phyloP scores from a whole-genome alignment of 371 early-diverging fungal genomes.

The Polyrhizophydium stewartii region DNA sequence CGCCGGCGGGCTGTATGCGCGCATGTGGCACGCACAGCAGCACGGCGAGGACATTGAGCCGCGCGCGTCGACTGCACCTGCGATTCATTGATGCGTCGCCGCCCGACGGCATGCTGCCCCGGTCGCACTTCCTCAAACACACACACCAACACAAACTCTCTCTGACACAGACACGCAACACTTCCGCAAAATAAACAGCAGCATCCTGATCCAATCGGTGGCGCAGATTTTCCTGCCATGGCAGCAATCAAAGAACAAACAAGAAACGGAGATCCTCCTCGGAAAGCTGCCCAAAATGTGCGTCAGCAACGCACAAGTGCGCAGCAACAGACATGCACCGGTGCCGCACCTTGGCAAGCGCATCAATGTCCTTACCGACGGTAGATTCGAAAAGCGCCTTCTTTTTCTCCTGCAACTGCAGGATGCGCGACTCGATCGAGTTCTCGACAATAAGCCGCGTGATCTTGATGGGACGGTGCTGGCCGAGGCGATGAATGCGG shows the following conservation, averaged over 20 bases:
- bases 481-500: conserved; percentile 89
- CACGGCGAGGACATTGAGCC: not conserved
- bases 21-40: conserved; percentile 80
- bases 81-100: no score
- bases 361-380: conserved; percentile 66
- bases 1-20: conserved; percentile 60
- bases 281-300: conserved; percentile 62
- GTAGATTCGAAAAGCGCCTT: conserved; percentile 85
- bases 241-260: conserved; percentile 70
- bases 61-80: not conserved
- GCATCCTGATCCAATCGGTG: no score
- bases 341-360: conserved; percentile 28
- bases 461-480: conserved; percentile 82
- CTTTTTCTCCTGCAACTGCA: conserved; percentile 95
- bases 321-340: not conserved
- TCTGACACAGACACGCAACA: no score
- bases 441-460: conserved; percentile 91
- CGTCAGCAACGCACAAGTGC: not conserved
- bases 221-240: not conserved
- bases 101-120: no score
- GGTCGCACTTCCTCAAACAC: no score
- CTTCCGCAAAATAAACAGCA: no score
- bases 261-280: conserved; percentile 85
- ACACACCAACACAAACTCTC: no score
- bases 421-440: conserved; percentile 91